These are phyloP conservation scores for Pythium pectinolyticum DNA, from an alignment of 352 stramenopile species.

Conservation along the genomic window DNA sequence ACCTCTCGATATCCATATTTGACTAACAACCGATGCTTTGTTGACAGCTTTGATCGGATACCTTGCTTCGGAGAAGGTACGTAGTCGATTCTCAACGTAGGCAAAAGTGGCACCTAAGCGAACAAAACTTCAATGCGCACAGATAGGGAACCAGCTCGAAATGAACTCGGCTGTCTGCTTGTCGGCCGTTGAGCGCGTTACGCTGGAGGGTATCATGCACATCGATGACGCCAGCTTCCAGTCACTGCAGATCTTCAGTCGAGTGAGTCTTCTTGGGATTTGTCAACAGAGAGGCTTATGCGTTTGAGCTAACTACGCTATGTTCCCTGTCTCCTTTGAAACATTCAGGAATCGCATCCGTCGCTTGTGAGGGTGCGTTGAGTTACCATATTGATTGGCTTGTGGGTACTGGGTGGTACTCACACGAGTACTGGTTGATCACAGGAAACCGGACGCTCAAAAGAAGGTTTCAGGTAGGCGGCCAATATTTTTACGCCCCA, in stretches of 20 bases:
- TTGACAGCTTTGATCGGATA: constrained; percentile 64
- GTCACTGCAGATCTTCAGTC: constrained; percentile 83
- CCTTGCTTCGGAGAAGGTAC: constrained; percentile 69
- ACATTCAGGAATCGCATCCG: constrained; percentile 84
- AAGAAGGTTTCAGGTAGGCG: constrained; percentile 81
- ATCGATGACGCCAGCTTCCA: constrained; percentile 69
- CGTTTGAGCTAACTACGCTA: too few relatives aligned
- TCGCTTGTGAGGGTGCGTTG: constrained; percentile 67
- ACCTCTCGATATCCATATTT: neutral
- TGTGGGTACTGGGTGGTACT: neutral
- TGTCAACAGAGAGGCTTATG: too few relatives aligned
- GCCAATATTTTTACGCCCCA: neutral
- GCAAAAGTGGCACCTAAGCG: too few relatives aligned
- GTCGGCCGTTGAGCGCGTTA: constrained; percentile 58
- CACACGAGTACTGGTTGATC: neutral
- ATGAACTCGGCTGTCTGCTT: constrained; percentile 52
- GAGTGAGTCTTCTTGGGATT: constrained; percentile 35
- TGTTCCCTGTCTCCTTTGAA: too few relatives aligned
- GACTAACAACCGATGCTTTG: neutral
- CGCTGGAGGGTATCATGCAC: constrained; percentile 78
- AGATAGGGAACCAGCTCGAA: constrained; percentile 87
- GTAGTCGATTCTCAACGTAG: too few relatives aligned
- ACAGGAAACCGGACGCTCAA: constrained; percentile 66
- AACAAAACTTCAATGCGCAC: neutral
- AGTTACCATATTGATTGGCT: too few relatives aligned